Base-by-base conservation (phyloP, 169 alveolate genomes). In the Perkinsus marinus region DNA sequence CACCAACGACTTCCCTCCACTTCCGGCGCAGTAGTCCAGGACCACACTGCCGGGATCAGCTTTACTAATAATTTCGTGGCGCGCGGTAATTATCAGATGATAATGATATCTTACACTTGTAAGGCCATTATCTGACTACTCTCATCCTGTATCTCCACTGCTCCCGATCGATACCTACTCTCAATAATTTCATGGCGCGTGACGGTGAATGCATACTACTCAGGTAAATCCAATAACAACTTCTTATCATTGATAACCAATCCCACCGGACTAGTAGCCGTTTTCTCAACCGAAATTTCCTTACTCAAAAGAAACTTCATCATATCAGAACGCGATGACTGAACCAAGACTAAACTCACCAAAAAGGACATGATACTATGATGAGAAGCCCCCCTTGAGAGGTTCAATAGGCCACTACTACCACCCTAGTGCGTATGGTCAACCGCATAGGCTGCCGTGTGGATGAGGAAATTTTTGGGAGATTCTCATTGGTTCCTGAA, bases 1-100 rank as follows among this genome's bases (percentile, higher is more conserved):
- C 19, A 97, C 98, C 43, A 98, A 94, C 9, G 99, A 79, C 92
- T 98, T 98, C 22, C 99, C 99, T 7, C 99, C 99, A 34, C 98
- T 92, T 7, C 99, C 99, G 13, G 98, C 98, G 93, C 99, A 97
- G 95, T 94, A 97, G 94, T 98, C 99, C 90, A 97, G 93, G 37
- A 97, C 98, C 69, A 96, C 96, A 57, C 97, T 95, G 5, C 98
- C 98, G 34, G 98, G 98, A 89, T 97, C 94, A 7, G 96, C 98
- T 94, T 97, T 95, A 43, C 92, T 90, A 34, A 96, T 94, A 90
- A 94, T 57, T 39, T 92, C 43, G 0, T 2, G 79, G 79, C 79
- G 79, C 79, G 79, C 79, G 79, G 79, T 57, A 13, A 57, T 41
- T n/a, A 30, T 91, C 69, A 7, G 57, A 39, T 92, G 90, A 30